Evolutionary conservation across 345 rosid species (phyloP).

Genomic region (Eucalyptus victrix): DNA sequence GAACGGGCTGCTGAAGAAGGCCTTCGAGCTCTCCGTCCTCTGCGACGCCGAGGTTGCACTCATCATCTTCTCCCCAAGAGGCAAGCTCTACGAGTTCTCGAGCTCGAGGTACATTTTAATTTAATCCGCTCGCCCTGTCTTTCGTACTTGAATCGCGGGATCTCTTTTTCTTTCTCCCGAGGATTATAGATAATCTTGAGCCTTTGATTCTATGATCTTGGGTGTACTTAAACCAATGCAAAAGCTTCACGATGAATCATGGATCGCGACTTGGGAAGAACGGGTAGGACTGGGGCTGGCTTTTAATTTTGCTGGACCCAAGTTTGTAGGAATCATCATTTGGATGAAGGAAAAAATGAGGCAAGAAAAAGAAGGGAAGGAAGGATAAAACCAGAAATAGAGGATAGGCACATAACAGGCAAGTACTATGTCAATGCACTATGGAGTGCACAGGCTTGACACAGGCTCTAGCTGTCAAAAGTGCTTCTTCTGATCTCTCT

Average conservation of each 20-base stretch:
- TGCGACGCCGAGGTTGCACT: constrained; percentile 90
- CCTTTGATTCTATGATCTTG: not conserved
- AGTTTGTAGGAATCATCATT: not conserved
- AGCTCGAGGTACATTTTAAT: constrained; percentile 31
- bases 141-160: not conserved
- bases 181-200: not conserved
- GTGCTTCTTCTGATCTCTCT: not conserved
- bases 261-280: not conserved
- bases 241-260: not conserved
- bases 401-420: not conserved
- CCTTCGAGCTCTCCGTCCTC: constrained; percentile 75
- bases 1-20: constrained; percentile 73
- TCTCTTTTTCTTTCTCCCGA: not conserved
- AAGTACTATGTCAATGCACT: not conserved
- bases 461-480: not conserved
- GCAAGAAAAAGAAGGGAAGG: not conserved
- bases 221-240: not conserved
- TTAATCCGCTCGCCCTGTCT: not conserved
- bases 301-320: not conserved
- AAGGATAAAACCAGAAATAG: not conserved
- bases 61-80: constrained; percentile 68
- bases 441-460: not conserved
- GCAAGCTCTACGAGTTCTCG: constrained; percentile 74
- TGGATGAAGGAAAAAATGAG: not conserved
- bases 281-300: not conserved